phyloP scores from a whole-genome alignment of 2,329 filamentous ascomycete species.

The Phoma herbarum region DNA sequence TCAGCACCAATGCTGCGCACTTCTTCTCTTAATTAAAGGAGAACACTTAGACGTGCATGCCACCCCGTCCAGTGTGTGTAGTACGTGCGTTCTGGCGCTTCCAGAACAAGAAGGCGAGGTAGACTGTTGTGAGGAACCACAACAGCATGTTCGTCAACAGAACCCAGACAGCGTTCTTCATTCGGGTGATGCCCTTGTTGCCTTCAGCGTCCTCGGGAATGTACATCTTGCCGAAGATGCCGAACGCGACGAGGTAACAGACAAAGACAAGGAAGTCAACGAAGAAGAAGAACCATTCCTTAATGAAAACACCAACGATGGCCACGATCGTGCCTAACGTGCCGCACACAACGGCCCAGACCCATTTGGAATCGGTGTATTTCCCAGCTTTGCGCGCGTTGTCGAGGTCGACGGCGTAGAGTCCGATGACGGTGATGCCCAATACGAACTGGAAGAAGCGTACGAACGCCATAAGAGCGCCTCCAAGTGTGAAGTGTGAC shows the following conservation, averaged over 20 bases:
- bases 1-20: constrained; percentile 10
- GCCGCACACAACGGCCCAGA: constrained; percentile 64
- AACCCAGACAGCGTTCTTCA: constrained; percentile 89
- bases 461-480: constrained; percentile 63
- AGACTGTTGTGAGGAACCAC: constrained; percentile 73
- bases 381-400: constrained; percentile 56
- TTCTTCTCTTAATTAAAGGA: constrained; percentile 11
- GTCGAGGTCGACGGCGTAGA: constrained; percentile 62
- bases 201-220: constrained; percentile 73
- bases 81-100: constrained; percentile 43
- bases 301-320: constrained; percentile 68
- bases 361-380: constrained; percentile 50
- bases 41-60: constrained; percentile 34
- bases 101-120: constrained; percentile 67
- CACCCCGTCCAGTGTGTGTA: constrained; percentile 30
- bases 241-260: constrained; percentile 83
- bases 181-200: constrained; percentile 70
- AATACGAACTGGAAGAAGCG: constrained; percentile 81
- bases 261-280: constrained; percentile 77
- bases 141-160: constrained; percentile 77
- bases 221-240: constrained; percentile 83
- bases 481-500: constrained; percentile 30
- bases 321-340: constrained; percentile 32
- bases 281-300: constrained; percentile 63
- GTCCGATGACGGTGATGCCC: constrained; percentile 77